Percentiles rank a stretch among this genome's conserved stretches.
phyloP scores from a whole-genome alignment of 2,329 filamentous ascomycete genomes.

The Harringtonia lauricola region DNA sequence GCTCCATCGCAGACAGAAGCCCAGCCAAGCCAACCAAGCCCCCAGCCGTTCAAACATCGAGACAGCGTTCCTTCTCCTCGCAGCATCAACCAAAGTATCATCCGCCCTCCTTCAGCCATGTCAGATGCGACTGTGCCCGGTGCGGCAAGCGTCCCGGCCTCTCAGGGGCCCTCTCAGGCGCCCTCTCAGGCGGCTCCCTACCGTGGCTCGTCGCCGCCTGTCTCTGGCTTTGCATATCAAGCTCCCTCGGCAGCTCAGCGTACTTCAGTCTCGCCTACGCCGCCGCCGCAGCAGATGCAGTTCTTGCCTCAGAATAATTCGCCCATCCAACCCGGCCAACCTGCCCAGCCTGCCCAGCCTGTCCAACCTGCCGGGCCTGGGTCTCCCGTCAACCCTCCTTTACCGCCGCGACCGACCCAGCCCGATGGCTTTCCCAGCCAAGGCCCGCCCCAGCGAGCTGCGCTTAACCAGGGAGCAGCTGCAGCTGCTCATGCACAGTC shows the following conservation, averaged over 20 bases:
- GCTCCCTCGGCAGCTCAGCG: background rate
- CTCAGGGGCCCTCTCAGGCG: background rate
- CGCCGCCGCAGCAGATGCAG: slow-evolving; percentile 3
- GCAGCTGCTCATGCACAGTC: background rate
- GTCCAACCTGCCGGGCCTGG: too few species aligned
- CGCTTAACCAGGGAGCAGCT: too few species aligned
- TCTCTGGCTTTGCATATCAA: slow-evolving; percentile 2
- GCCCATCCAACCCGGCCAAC: too few species aligned
- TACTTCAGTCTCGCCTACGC: slow-evolving; percentile 4
- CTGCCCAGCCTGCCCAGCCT: too few species aligned
- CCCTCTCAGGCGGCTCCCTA: background rate
- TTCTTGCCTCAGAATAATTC: too few species aligned
- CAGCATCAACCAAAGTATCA: background rate
- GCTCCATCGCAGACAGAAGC: background rate
- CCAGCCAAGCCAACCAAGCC: background rate
- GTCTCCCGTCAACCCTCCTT: background rate
- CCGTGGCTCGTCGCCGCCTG: background rate
- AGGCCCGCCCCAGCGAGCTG: too few species aligned
- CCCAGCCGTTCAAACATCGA: background rate
- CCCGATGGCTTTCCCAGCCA: too few species aligned
- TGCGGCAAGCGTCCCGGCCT: background rate
- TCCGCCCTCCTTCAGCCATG: slow-evolving; percentile 4
- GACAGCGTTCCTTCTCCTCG: background rate
- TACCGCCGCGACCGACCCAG: background rate
- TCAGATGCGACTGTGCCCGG: background rate